These are phyloP conservation scores for Cryphonectria japonica DNA, from an alignment of 2,329 filamentous ascomycete genomes.

Conservation along the genomic window DNA sequence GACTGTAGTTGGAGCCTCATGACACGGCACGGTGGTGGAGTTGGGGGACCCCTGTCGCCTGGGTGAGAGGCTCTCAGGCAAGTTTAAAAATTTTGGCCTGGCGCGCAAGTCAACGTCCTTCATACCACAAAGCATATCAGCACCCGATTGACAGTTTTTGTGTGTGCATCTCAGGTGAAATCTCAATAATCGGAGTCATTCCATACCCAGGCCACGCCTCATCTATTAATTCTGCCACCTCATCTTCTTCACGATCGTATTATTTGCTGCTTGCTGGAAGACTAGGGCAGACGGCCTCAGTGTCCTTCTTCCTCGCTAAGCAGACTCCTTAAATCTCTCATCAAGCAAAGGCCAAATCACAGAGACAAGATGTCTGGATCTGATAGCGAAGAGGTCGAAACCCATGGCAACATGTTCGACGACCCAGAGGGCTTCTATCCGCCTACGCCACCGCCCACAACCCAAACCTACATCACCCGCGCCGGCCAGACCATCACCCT, in stretches of 20 bases:
- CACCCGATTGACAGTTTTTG: neutral
- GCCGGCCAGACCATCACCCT: conserved; percentile 69
- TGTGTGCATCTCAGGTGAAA: neutral
- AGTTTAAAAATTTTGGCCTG: neutral
- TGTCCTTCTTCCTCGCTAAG: neutral
- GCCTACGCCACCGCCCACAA: conserved; percentile 75
- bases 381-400: conserved; percentile 42
- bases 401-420: conserved; percentile 65
- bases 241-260: neutral
- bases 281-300: neutral
- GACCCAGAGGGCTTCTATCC: conserved; percentile 83
- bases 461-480: conserved; percentile 70
- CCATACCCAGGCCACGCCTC: neutral
- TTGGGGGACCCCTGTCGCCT: conserved; percentile 2
- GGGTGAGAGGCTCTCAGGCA: neutral
- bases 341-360: too few relatives aligned
- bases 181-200: neutral
- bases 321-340: neutral
- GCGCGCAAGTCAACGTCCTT: neutral
- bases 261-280: neutral
- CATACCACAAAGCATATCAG: neutral
- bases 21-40: neutral
- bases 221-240: neutral
- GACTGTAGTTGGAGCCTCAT: neutral
- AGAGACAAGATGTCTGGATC: neutral